Conservation (phyloP, 768 basidiomycete genomes). For the Amanita brunnescens region DNA sequence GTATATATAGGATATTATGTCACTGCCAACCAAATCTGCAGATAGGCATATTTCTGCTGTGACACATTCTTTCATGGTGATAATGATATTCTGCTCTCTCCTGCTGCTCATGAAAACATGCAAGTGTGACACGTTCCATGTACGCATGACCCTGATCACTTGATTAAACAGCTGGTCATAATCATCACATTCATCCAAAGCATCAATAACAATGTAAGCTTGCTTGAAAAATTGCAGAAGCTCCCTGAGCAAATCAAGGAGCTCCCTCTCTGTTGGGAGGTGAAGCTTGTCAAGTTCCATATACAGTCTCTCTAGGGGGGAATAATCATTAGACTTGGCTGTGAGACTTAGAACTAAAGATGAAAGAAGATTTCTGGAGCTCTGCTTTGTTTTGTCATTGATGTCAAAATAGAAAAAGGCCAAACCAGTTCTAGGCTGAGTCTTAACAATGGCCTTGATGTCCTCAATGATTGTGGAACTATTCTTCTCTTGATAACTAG, state of each 20-base stretch:
- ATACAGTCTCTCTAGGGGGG: not conserved
- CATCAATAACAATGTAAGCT: slow-evolving; percentile 4
- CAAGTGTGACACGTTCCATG: not conserved
- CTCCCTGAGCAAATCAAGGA: not conserved
- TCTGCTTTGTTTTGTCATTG: not conserved
- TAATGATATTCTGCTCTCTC: not conserved
- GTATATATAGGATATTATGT: not conserved
- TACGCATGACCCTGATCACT: not conserved
- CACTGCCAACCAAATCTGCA: not conserved
- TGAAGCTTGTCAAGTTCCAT: not conserved
- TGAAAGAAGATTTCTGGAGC: not conserved
- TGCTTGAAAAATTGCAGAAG: not conserved
- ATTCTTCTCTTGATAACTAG: not conserved
- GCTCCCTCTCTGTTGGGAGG: not conserved
- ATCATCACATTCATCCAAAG: not conserved
- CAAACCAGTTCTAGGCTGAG: not conserved
- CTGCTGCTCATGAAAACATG: not conserved
- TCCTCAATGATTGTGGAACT: slow-evolving; percentile 1
- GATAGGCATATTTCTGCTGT: not conserved
- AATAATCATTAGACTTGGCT: not conserved
- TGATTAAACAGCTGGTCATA: not conserved
- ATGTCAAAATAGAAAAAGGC: slow-evolving; percentile 1
- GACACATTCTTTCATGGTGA: not conserved
- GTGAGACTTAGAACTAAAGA: not conserved
- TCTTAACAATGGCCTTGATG: not conserved